A percentile compares a stretch with the other conserved stretches of the same genome.
These are phyloP conservation scores for Nigrospora sphaerica DNA, from an alignment of 2,329 filamentous ascomycete genomes.

Conservation along the genomic window DNA sequence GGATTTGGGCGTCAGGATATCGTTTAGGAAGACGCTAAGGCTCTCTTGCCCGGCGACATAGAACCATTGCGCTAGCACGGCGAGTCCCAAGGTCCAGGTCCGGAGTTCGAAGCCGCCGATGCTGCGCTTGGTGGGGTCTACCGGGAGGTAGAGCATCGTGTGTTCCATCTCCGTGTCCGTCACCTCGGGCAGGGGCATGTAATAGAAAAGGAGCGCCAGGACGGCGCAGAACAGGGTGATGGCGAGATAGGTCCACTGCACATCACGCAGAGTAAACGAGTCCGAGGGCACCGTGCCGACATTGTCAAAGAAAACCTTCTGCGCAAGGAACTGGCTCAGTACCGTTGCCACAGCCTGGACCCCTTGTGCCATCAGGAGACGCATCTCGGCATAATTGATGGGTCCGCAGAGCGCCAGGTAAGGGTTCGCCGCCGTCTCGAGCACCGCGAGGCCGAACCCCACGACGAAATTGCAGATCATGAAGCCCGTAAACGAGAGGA, in stretches of 20 bases:
- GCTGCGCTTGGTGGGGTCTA: slow-evolving; percentile 41
- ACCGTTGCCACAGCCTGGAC: slow-evolving; percentile 71
- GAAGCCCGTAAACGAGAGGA: slow-evolving; percentile 71
- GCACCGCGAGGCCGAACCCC: slow-evolving; percentile 66
- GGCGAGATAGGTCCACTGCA: slow-evolving; percentile 82
- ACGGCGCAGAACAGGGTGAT: slow-evolving; percentile 68
- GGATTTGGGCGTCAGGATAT: slow-evolving; percentile 30
- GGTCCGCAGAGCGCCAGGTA: slow-evolving; percentile 68
- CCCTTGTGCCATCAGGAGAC: slow-evolving; percentile 68
- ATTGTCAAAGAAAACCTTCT: slow-evolving; percentile 64
- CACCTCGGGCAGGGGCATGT: slow-evolving; percentile 58
- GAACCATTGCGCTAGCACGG: slow-evolving; percentile 68
- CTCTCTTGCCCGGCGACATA: slow-evolving; percentile 71
- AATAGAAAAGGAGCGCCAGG: slow-evolving; percentile 63
- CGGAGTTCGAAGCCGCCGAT: slow-evolving; percentile 45
- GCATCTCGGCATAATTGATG: slow-evolving; percentile 63
- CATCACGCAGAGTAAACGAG: slow-evolving; percentile 56
- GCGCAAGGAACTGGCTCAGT: slow-evolving; percentile 63
- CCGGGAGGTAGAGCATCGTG: slow-evolving; percentile 37
- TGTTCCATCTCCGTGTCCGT: slow-evolving; percentile 47
- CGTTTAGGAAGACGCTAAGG: slow-evolving; percentile 53
- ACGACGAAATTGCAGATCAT: slow-evolving; percentile 68
- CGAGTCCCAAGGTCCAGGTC: slow-evolving; percentile 57
- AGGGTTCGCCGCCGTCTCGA: slow-evolving; percentile 77
- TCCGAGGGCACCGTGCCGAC: slow-evolving; percentile 31